Evolutionary conservation across 148 eudicot species (phyloP), one percentile per base, ranked within the genome.

Genomic region (Vaccinium myrtillus): DNA sequence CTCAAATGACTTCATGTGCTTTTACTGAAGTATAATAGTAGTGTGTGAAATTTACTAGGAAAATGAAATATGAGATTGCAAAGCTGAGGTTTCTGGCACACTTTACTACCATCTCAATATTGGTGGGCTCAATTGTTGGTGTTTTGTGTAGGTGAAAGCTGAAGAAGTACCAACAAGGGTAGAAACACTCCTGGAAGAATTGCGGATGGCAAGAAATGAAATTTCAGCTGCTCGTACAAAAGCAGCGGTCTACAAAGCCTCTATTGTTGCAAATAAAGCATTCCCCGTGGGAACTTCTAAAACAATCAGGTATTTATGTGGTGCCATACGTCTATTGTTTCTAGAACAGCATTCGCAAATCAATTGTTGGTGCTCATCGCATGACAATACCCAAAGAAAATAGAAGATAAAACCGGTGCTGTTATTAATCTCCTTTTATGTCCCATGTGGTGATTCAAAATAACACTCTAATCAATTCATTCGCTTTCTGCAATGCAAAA

Each of bases 121-220:
- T 36, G 73, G n/a, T 53, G 80, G 19, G 59, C 13, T 69, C 71
- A n/a, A 30, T 12, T 36, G 27, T 83, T 76, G 46, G 46, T 43
- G 18, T 79, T 79, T 78, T 79, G 43, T 87, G 73, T 81, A 95
- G 99, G 98, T 94, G 58, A 97, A 93, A 88, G 98, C 98, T 50
- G 98, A 97, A 91, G 99, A 97, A 76, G 98, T 95, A 59, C 86
- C 98, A 71, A 56, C 90, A 2, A 90, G 98, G 85, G 98, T 97
- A 10, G 94, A 92, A 51, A 87, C 89, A 77, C 90, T 97, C 73
- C 65, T 90, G 71, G 98, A 93, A 85, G 99, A 97, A 88, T 81
- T 95, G 75, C 94, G 96, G 77, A 84, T 84, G 67, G 88, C 94
- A 54, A 97, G 92, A 87, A 95, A 90, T 71, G 98, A 97, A 90